A percentile compares a stretch with the other conserved stretches of the same genome.
Evolutionary conservation across 2,329 filamentous ascomycete species (phyloP).

Genomic region (Xylariales sp.): DNA sequence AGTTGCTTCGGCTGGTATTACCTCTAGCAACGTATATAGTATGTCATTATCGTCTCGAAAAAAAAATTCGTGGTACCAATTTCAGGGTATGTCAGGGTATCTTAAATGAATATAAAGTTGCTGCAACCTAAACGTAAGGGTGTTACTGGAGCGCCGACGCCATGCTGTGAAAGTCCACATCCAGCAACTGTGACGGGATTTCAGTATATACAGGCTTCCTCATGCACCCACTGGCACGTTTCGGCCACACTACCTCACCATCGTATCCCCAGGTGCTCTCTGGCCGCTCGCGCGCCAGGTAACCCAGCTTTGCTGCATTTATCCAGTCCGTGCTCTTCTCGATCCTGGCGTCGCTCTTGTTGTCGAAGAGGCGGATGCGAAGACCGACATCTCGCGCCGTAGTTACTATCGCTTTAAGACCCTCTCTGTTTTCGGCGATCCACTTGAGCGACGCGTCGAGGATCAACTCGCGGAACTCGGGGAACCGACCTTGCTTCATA

Average conservation of each 20-base stretch:
- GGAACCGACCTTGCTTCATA: constrained; percentile 1
- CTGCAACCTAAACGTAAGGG: too few species aligned
- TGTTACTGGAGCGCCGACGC: too few species aligned
- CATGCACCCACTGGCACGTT: constrained; percentile 8
- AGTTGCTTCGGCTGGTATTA: too few species aligned
- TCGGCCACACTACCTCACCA: constrained; percentile 3
- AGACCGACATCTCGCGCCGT: constrained; percentile 1
- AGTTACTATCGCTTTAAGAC: background rate
- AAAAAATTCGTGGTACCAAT: too few species aligned
- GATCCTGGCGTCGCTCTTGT: constrained; percentile 4
- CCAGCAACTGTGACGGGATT: too few species aligned
- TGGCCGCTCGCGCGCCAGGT: background rate
- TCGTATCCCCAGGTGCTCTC: constrained; percentile 9
- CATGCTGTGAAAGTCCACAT: too few species aligned
- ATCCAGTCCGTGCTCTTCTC: background rate
- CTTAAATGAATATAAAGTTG: too few species aligned
- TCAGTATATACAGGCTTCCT: constrained; percentile 3
- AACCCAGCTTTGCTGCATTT: background rate
- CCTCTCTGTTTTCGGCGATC: background rate
- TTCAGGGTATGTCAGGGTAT: too few species aligned
- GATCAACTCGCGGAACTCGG: constrained; percentile 1
- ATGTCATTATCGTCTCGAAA: too few species aligned
- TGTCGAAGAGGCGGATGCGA: constrained; percentile 4
- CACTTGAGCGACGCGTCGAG: constrained; percentile 3
- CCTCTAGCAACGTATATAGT: too few species aligned